Conservation (phyloP, 306 rosid genomes). For the Benincasa hispida region DNA sequence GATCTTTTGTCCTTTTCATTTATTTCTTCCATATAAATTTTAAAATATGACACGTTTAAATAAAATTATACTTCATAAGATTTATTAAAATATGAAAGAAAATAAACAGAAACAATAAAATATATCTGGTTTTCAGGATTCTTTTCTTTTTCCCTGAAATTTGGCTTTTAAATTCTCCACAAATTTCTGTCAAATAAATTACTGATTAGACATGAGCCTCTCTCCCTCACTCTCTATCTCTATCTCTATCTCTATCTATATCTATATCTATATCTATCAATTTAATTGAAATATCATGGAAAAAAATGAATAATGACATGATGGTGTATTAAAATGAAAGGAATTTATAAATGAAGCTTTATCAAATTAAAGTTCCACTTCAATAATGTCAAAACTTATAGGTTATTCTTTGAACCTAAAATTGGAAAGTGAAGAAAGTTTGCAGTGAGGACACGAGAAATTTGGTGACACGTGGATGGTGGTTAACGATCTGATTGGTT, state of each 20-base stretch:
- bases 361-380: background rate
- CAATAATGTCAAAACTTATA: background rate
- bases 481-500: background rate
- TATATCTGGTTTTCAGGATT: no score
- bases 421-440: background rate
- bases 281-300: background rate
- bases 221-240: no score
- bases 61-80: background rate
- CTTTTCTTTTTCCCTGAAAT: no score
- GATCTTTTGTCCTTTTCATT: background rate
- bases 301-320: background rate
- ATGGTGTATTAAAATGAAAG: background rate
- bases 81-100: background rate
- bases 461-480: conserved; percentile 1
- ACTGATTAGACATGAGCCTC: no score
- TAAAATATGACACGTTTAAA: background rate
- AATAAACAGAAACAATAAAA: background rate
- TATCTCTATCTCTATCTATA: no score
- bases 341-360: background rate
- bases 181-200: no score
- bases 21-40: background rate
- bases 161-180: no score
- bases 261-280: background rate
- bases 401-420: background rate
- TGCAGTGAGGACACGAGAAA: background rate